phyloP scores from a whole-genome alignment of 371 early-diverging fungal species.

The Lichtheimia ornata region DNA sequence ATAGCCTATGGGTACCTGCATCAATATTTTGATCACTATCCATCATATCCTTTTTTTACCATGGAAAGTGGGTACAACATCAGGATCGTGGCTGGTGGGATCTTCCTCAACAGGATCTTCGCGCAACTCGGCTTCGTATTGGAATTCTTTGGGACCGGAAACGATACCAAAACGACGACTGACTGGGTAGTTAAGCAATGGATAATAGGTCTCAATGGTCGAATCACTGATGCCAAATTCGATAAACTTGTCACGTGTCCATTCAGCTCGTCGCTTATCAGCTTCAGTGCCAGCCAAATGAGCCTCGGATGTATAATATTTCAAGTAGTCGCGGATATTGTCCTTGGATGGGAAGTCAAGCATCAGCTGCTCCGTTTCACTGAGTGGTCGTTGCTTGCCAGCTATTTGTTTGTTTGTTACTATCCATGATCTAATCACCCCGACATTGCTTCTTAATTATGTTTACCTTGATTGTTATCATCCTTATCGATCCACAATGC shows the following conservation, averaged over 20 bases:
- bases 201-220: conserved; percentile 59
- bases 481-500: conserved; percentile 14
- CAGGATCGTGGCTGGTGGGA: conserved; percentile 48
- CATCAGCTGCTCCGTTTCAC: conserved; percentile 14
- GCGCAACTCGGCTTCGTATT: conserved; percentile 52
- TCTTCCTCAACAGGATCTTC: conserved; percentile 65
- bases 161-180: conserved; percentile 55
- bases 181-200: conserved; percentile 60
- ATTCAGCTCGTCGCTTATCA: conserved; percentile 52
- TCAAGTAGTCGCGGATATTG: conserved; percentile 33
- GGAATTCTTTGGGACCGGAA: conserved; percentile 41
- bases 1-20: conserved; percentile 27
- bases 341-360: conserved; percentile 20
- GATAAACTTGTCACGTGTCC: conserved; percentile 54
- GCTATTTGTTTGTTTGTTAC: background rate
- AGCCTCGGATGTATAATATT: conserved; percentile 52
- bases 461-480: conserved; percentile 7
- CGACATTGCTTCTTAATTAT: background rate
- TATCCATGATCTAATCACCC: background rate
- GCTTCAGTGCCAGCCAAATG: conserved; percentile 52
- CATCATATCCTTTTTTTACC: conserved; percentile 22
- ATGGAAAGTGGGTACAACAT: conserved; percentile 65
- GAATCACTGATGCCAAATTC: conserved; percentile 55
- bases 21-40: background rate
- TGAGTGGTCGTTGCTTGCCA: conserved; percentile 2